Percentiles rank a stretch among this genome's conserved stretches.
These are phyloP conservation scores for Ilyonectria mors-panacis DNA, from an alignment of 2,329 filamentous ascomycete genomes.

Conservation along the genomic window DNA sequence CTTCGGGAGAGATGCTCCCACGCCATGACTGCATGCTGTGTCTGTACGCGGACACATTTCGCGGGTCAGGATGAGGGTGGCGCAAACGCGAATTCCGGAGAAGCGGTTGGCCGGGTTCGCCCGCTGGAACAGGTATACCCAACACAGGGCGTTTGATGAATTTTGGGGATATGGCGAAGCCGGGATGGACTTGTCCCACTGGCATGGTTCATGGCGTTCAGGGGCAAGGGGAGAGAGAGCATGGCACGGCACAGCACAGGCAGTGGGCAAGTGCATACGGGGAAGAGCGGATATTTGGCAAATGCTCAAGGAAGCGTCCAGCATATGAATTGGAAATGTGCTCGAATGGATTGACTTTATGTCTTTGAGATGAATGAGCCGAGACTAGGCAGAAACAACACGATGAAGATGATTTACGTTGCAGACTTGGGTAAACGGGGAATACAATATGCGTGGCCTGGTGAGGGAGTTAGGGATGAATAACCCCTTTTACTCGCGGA, in stretches of 20 bases:
- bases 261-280: slow-evolving; percentile 48
- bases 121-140: slow-evolving; percentile 44
- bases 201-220: slow-evolving; percentile 48
- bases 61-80: slow-evolving; percentile 25
- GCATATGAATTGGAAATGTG: slow-evolving; percentile 16
- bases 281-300: slow-evolving; percentile 18
- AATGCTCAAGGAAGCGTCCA: slow-evolving; percentile 7
- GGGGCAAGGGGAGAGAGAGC: slow-evolving; percentile 28
- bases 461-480: not conserved
- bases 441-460: slow-evolving; percentile 6
- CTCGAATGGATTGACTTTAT: slow-evolving; percentile 5
- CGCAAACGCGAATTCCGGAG: slow-evolving; percentile 17
- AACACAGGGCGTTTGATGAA: slow-evolving; percentile 43
- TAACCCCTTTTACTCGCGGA: not conserved
- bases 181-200: slow-evolving; percentile 36
- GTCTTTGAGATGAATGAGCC: not conserved
- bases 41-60: slow-evolving; percentile 15
- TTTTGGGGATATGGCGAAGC: slow-evolving; percentile 41
- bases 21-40: slow-evolving; percentile 27
- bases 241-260: slow-evolving; percentile 49
- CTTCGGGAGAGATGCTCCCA: slow-evolving; percentile 39
- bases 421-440: slow-evolving; percentile 11
- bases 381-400: slow-evolving; percentile 1
- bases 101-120: slow-evolving; percentile 19
- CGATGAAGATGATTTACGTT: slow-evolving; percentile 22